Conservation (phyloP, 208 protist species). For the Strigomonas culicis region DNA sequence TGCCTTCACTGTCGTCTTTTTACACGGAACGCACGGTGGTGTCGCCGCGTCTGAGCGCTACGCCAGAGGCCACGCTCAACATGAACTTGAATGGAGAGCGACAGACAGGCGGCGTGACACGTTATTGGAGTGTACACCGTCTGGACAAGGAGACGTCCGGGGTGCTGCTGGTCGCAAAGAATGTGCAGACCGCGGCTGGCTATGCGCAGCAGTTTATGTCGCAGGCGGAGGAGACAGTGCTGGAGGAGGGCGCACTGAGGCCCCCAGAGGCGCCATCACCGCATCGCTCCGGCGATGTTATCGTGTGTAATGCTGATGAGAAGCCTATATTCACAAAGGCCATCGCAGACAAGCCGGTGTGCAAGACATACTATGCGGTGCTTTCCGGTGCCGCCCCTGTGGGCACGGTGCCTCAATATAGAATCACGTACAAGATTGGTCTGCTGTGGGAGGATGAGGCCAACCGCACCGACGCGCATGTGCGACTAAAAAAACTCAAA, state of each 20-base stretch:
- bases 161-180: conserved; percentile 51
- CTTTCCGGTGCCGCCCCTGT: conserved; percentile 27
- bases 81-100: too few relatives aligned
- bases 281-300: too few relatives aligned
- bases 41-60: too few relatives aligned
- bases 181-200: background rate
- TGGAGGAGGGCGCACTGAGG: too few relatives aligned
- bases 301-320: too few relatives aligned
- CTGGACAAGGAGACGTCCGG: conserved; percentile 90
- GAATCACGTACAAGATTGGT: conserved; percentile 41
- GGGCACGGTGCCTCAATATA: conserved; percentile 12
- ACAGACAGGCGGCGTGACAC: background rate
- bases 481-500: conserved; percentile 67
- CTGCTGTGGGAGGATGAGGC: conserved; percentile 27
- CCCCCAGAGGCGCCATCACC: too few relatives aligned
- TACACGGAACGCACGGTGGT: too few relatives aligned
- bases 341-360: conserved; percentile 23
- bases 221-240: too few relatives aligned
- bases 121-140: conserved; percentile 59
- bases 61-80: too few relatives aligned
- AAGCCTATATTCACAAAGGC: too few relatives aligned
- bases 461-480: conserved; percentile 20
- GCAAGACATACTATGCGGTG: conserved; percentile 66
- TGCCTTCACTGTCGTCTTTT: background rate
- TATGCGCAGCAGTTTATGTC: too few relatives aligned